phyloP scores from a whole-genome alignment of 2,329 filamentous ascomycete species.

The Mariannaea sp. region DNA sequence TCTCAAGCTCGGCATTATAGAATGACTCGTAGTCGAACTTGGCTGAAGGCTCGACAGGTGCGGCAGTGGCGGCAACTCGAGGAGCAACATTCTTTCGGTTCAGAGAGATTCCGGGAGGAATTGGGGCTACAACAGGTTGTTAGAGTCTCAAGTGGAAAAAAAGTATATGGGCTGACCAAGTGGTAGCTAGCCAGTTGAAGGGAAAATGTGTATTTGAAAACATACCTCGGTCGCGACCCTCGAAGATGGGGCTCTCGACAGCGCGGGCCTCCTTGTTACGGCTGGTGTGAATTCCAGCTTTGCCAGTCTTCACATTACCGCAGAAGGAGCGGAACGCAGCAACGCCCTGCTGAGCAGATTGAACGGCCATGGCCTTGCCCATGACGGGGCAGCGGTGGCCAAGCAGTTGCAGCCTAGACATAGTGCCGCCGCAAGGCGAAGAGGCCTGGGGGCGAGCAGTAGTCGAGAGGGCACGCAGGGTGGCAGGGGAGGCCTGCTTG shows the following conservation, averaged over 20 bases:
- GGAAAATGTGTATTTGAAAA: too few species aligned
- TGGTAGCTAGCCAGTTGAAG: too few species aligned
- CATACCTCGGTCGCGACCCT: conserved; percentile 57
- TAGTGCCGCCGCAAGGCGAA: conserved; percentile 84
- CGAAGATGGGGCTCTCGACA: conserved; percentile 64
- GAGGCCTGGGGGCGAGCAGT: conserved; percentile 63
- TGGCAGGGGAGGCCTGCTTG: conserved; percentile 89
- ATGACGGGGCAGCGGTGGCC: conserved; percentile 97
- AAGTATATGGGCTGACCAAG: too few species aligned
- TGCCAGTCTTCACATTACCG: conserved; percentile 57
- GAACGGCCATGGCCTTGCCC: conserved; percentile 94
- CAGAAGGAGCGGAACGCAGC: conserved; percentile 55
- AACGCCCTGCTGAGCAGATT: conserved; percentile 64
- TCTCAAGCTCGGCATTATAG: conserved; percentile 86
- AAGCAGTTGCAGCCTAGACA: conserved; percentile 95
- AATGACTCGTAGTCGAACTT: conserved; percentile 92
- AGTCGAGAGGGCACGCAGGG: conserved; percentile 85
- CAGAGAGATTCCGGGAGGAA: conserved; percentile 32
- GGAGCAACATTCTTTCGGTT: conserved; percentile 33
- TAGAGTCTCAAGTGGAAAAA: conserved; percentile 15
- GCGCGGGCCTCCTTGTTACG: conserved; percentile 76
- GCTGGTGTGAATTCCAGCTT: conserved; percentile 82
- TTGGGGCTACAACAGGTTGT: conserved; percentile 24
- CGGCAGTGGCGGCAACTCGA: conserved; percentile 30
- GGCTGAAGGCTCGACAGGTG: conserved; percentile 43